These are phyloP conservation scores for Lasiosphaeria ovina DNA, from an alignment of 495 filamentous ascomycete species.

Conservation along the genomic window DNA sequence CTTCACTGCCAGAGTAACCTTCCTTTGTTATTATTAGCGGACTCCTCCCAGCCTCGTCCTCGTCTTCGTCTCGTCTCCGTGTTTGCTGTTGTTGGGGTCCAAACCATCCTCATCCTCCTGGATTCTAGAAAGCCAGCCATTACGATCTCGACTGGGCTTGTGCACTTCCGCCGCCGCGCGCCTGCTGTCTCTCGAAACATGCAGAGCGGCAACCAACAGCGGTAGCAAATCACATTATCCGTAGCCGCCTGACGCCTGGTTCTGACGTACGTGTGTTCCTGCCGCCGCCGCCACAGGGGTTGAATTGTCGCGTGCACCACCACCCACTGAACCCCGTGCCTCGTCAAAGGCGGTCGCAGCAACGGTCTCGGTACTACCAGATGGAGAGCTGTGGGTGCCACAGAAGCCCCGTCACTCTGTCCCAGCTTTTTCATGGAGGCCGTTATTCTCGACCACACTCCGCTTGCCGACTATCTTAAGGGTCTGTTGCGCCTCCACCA, in stretches of 20 bases:
- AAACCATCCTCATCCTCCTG: background rate
- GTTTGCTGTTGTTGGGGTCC: background rate
- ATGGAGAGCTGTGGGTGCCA: constrained; percentile 31
- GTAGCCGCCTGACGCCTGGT: background rate
- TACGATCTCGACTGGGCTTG: background rate
- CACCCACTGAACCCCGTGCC: background rate
- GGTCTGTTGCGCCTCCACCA: constrained; percentile 51
- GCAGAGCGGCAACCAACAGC: constrained; percentile 21
- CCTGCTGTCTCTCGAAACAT: constrained; percentile 16
- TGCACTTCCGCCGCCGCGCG: constrained; percentile 9
- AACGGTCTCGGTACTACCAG: constrained; percentile 11
- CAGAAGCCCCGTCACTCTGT: constrained; percentile 26
- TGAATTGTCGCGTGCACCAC: background rate
- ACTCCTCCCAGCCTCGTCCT: too few relatives aligned
- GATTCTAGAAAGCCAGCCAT: background rate
- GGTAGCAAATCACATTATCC: constrained; percentile 20
- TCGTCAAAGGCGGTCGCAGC: background rate
- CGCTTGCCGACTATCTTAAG: constrained; percentile 89
- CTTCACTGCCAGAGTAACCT: too few relatives aligned
- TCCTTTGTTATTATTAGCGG: too few relatives aligned
- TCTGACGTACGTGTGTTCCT: too few relatives aligned
- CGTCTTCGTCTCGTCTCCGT: too few relatives aligned
- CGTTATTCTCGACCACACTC: constrained; percentile 84
- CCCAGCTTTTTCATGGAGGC: constrained; percentile 71
- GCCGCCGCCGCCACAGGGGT: constrained; percentile 13